Base-by-base conservation (phyloP, 2,329 filamentous ascomycete genomes). In the Dactylonectria estremocensis region DNA sequence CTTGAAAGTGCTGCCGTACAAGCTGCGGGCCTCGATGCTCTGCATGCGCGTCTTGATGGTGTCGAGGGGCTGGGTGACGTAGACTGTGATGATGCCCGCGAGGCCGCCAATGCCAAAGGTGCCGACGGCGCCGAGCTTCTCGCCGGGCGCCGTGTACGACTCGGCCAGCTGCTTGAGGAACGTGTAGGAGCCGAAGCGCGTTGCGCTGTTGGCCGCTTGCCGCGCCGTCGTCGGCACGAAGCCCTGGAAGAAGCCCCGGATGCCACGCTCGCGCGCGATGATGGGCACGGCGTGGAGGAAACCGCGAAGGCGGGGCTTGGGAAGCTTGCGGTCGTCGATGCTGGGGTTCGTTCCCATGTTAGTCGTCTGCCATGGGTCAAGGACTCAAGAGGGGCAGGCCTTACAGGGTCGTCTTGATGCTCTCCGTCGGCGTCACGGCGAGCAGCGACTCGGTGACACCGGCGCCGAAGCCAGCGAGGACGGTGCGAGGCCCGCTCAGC, bases 1-100 rank as follows among this genome's bases (percentile, higher is more conserved):
- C 54, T 91, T 88, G 72, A 97, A 88, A 75, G 92, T 96, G 82
- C 97, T 98, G 78, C 93, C 95, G 79, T 99, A 99, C 68, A 92
- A 83, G 49, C 83, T 85, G 69, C 88, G 89, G 37, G 95, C 94
- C 80, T 98, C 94, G 68, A 98, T 92, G 73, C 94, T 97, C 88
- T 99, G 96, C 96, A 99, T 99, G 69, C 94, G 83, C 72, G 96
- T 99, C 89, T 99, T 99, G 80, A 99, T 89, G 0, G 95, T 98
- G 81, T 99, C 96, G 49, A 99, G 84, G 20, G 89, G 90, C 79
- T 92, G 89, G 60, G 90, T 92, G 33, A 89, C 90, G 67, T 90
- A 95, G 62, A 99, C 96, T 1, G 96, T 99, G 69, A 98, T 95
- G 5, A 97, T 83, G 2, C 96, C 96, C 0, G 96, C 95, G 24